A percentile compares a stretch with the other conserved stretches of the same genome.
Evolutionary conservation across 2,329 filamentous ascomycete genomes (phyloP).

Genomic region (Myriosclerotinia curreyana): DNA sequence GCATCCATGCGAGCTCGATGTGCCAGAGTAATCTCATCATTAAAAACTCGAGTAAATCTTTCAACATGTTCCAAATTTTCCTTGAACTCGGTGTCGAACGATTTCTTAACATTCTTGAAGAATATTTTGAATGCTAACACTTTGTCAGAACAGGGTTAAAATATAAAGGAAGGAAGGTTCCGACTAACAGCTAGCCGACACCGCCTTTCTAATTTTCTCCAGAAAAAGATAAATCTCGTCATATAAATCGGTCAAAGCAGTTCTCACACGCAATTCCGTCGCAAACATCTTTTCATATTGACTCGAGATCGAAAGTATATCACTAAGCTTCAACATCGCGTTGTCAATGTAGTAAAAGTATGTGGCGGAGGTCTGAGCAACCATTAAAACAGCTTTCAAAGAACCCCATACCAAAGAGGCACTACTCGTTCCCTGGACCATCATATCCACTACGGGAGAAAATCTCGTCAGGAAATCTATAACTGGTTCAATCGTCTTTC

Average conservation of each 20-base stretch:
- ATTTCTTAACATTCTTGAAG: conserved; percentile 14
- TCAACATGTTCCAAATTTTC: conserved; percentile 19
- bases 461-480: conserved; percentile 19
- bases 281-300: conserved; percentile 21
- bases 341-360: conserved; percentile 19
- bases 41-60: conserved; percentile 18
- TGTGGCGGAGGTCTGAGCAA: conserved; percentile 19
- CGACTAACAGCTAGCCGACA: conserved; percentile 14
- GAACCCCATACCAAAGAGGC: conserved; percentile 20
- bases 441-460: conserved; percentile 18
- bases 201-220: conserved; percentile 12
- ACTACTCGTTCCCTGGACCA: conserved; percentile 17
- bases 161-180: too few species aligned
- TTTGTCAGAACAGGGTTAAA: neutral
- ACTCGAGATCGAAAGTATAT: conserved; percentile 12
- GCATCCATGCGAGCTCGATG: conserved; percentile 12
- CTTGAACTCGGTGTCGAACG: conserved; percentile 16
- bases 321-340: conserved; percentile 17
- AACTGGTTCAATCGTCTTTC: conserved; percentile 17
- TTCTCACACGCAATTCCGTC: conserved; percentile 13
- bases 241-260: conserved; percentile 12
- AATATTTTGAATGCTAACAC: conserved; percentile 12
- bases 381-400: conserved; percentile 17
- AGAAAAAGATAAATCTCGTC: conserved; percentile 17
- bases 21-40: conserved; percentile 20